phyloP scores from a whole-genome alignment of 2,329 filamentous ascomycete species.

The Aspergillus phoenicis region DNA sequence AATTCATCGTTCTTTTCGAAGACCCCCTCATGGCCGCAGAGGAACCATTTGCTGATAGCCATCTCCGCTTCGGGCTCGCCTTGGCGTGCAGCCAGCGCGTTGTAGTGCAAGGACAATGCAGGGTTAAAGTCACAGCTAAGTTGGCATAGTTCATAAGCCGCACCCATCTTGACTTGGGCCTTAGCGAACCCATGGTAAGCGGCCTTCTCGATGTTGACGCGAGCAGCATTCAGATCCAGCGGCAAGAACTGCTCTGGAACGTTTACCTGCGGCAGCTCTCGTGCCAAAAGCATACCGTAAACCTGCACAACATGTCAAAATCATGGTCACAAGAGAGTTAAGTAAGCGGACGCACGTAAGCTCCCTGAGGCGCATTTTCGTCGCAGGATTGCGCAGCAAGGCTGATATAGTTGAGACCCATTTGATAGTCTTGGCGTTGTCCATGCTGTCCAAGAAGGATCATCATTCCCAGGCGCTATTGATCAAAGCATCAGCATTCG shows the following conservation, averaged over 20 bases:
- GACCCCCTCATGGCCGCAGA: conserved; percentile 88
- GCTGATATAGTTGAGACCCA: conserved; percentile 79
- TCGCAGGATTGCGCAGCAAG: conserved; percentile 84
- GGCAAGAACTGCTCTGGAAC: conserved; percentile 73
- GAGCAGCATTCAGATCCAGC: conserved; percentile 71
- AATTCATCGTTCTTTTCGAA: conserved; percentile 96
- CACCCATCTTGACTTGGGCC: conserved; percentile 95
- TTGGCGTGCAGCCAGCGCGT: conserved; percentile 86
- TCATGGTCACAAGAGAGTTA: background rate
- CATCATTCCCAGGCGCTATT: conserved; percentile 93
- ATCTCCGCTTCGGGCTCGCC: conserved; percentile 92
- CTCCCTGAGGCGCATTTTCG: conserved; percentile 94
- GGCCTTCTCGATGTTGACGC: conserved; percentile 91
- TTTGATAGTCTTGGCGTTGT: conserved; percentile 76
- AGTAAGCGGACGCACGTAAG: conserved; percentile 60
- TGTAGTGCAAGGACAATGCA: conserved; percentile 90
- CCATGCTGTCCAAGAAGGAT: conserved; percentile 91
- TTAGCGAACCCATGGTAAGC: conserved; percentile 95
- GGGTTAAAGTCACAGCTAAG: conserved; percentile 94
- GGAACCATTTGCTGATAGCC: conserved; percentile 97
- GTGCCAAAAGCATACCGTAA: conserved; percentile 89
- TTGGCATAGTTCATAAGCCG: conserved; percentile 91
- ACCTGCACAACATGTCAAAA: conserved; percentile 50
- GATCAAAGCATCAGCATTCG: conserved; percentile 20
- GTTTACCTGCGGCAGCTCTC: conserved; percentile 86